Evolutionary conservation across 2,329 filamentous ascomycete genomes (phyloP).

Genomic region (Pseudopyricularia cyperi): DNA sequence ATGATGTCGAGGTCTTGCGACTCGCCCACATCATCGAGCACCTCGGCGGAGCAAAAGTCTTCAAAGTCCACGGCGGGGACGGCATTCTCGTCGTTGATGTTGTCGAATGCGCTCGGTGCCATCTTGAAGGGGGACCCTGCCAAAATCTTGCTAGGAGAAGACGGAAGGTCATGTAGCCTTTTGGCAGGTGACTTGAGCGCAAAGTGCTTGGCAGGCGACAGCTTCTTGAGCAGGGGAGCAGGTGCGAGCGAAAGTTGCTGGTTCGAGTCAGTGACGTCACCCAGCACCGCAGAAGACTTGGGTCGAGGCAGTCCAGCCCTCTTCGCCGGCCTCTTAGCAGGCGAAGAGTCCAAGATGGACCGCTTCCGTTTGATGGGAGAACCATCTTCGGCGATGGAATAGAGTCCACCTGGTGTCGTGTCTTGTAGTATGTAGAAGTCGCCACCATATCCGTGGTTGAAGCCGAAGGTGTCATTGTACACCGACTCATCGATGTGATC

Average conservation of each 20-base stretch:
- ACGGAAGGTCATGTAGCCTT: conserved; percentile 31
- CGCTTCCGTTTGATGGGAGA: conserved; percentile 50
- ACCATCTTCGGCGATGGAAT: conserved; percentile 37
- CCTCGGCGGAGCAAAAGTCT: conserved; percentile 35
- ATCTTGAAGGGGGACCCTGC: conserved; percentile 24
- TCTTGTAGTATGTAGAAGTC: conserved; percentile 44
- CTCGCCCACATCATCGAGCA: conserved; percentile 47
- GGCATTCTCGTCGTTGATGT: conserved; percentile 24
- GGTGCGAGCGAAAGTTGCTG: conserved; percentile 38
- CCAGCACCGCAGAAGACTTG: conserved; percentile 46
- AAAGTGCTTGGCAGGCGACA: conserved; percentile 23
- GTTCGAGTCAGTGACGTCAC: conserved; percentile 42
- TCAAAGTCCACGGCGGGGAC: not conserved
- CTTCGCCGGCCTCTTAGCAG: conserved; percentile 26
- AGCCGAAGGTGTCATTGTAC: conserved; percentile 34
- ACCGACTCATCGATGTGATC: conserved; percentile 45
- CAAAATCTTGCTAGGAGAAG: conserved; percentile 43
- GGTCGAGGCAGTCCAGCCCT: conserved; percentile 52
- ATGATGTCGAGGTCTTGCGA: conserved; percentile 55
- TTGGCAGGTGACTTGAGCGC: conserved; percentile 44
- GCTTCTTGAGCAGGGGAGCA: conserved; percentile 35
- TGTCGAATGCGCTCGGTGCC: conserved; percentile 27
- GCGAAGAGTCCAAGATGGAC: not conserved
- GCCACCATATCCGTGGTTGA: conserved; percentile 37
- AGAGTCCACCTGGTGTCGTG: conserved; percentile 22